Evolutionary conservation across 2,329 filamentous ascomycete species (phyloP).

Genomic region (Hypoxylon sp.): DNA sequence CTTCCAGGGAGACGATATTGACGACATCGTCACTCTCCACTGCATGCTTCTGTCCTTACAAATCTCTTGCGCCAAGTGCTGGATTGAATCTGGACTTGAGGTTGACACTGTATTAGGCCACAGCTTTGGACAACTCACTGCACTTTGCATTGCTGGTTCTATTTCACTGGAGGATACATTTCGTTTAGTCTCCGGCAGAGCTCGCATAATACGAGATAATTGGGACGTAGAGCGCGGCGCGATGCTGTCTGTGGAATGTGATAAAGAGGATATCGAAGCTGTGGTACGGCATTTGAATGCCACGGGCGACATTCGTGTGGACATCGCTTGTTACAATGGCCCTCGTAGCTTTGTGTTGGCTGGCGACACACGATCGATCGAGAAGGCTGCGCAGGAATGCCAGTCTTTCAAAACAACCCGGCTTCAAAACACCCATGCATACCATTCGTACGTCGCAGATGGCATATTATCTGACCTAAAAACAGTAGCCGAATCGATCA

Average conservation of each 20-base stretch:
- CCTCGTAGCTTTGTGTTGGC: slow-evolving; percentile 19
- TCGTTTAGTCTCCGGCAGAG: slow-evolving; percentile 49
- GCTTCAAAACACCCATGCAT: slow-evolving; percentile 15
- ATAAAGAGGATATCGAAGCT: slow-evolving; percentile 2
- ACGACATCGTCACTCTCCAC: slow-evolving; percentile 12
- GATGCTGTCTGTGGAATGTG: slow-evolving; percentile 55
- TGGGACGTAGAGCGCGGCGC: slow-evolving; percentile 56
- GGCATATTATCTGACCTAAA: slow-evolving; percentile 5
- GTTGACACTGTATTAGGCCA: slow-evolving; percentile 56
- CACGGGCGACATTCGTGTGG: slow-evolving; percentile 2
- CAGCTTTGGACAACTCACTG: slow-evolving; percentile 60
- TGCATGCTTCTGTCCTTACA: slow-evolving; percentile 15
- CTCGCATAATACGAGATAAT: slow-evolving; percentile 48
- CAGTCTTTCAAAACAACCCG: slow-evolving; percentile 12
- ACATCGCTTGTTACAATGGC: slow-evolving; percentile 55
- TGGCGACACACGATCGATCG: neutral
- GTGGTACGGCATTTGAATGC: slow-evolving; percentile 4
- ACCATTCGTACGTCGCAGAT: slow-evolving; percentile 19
- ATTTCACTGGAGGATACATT: slow-evolving; percentile 54
- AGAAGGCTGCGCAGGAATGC: slow-evolving; percentile 8
- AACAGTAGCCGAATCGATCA: slow-evolving; percentile 7
- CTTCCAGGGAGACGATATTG: slow-evolving; percentile 6
- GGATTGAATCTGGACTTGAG: slow-evolving; percentile 56
- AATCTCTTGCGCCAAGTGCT: slow-evolving; percentile 35
- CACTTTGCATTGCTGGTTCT: slow-evolving; percentile 55